These are phyloP conservation scores for Prunus padus DNA, from an alignment of 306 rosid genomes.

Conservation along the genomic window DNA sequence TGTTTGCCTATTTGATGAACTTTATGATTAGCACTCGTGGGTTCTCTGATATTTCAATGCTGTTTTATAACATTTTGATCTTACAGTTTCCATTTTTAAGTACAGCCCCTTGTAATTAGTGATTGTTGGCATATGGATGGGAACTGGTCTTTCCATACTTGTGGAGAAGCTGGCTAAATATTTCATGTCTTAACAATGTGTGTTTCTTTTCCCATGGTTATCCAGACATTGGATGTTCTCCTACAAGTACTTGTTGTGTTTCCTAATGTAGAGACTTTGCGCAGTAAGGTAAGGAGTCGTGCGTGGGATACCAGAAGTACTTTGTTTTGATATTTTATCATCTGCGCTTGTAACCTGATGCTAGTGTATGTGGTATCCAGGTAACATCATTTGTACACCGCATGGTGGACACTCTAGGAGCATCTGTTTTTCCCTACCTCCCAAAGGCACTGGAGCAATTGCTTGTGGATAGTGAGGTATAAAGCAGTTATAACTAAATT, in stretches of 20 bases:
- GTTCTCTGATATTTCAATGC: neutral
- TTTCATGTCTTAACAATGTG: conserved; percentile 1
- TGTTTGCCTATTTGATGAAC: neutral
- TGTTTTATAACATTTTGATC: neutral
- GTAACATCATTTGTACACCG: conserved; percentile 96
- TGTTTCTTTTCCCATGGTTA: neutral
- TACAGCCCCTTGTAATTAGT: neutral
- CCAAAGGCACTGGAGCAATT: conserved; percentile 88
- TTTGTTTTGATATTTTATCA: conserved; percentile 9
- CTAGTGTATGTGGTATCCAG: conserved; percentile 37
- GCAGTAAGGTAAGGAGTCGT: conserved; percentile 55
- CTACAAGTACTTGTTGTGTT: conserved; percentile 82
- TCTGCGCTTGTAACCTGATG: conserved; percentile 27
- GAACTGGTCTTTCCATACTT: conserved; percentile 3
- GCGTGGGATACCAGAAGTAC: conserved; percentile 9
- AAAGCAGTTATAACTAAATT: conserved; percentile 9
- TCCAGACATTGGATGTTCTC: conserved; percentile 87
- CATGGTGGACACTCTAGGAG: conserved; percentile 91
- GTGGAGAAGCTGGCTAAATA: neutral
- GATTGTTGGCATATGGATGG: neutral
- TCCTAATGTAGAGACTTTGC: conserved; percentile 76
- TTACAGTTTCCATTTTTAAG: neutral
- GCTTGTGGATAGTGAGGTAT: conserved; percentile 88
- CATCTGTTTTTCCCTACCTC: conserved; percentile 86
- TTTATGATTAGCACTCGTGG: neutral